Base-by-base conservation (phyloP, 352 stramenopile species). In the Phytopythium kandeliae region DNA sequence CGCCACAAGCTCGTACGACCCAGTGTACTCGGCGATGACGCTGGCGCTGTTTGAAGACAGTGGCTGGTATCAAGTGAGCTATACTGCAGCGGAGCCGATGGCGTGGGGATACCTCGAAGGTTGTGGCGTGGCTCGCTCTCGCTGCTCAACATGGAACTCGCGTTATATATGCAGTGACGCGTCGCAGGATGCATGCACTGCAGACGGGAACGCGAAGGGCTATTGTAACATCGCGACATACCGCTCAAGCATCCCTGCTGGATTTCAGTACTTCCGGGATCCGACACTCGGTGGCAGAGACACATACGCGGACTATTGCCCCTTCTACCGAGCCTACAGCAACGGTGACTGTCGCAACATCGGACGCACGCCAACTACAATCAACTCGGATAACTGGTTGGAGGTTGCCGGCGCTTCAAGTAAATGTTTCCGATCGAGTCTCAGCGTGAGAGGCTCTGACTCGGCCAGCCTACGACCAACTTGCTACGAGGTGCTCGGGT, bases 201-300 rank as follows among this genome's bases (percentile, higher is more conserved):
- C 76, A 3, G 82, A 91, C 31, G 82, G 69, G 41, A 78, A 69
- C 17, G 81, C 75, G 3, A 89, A 89, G 31, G 83, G 76, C 0
- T 90, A 89, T 55, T 94, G 83, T 59, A 88, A 90, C 51, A 60
- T 89, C 4, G 75, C 67, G 0, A 69, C 33, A 24, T 89, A 92
- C 51, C 71, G 58, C 1, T 72, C 69, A 19, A 88, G 74, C 35
- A 87, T 94, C 37, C 78, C 80, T 1, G 66, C 77, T 9, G 76
- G 74, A 3, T 94, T 90, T 36, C 80, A 92, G 63, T 94, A 94
- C 53, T 94, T 94, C 44, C 51, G 78, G 28, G 69, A 92, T 43
- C 62, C 69, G 3, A 47, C 35, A 12, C 67, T 88, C 17, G 78
- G 78, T 1, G 81, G 81, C 2, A 62, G 67, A 19, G 78, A 90